These are phyloP conservation scores for Magnusiomyces sp. DNA, from an alignment of 1,139 yeast species.

Conservation along the genomic window DNA sequence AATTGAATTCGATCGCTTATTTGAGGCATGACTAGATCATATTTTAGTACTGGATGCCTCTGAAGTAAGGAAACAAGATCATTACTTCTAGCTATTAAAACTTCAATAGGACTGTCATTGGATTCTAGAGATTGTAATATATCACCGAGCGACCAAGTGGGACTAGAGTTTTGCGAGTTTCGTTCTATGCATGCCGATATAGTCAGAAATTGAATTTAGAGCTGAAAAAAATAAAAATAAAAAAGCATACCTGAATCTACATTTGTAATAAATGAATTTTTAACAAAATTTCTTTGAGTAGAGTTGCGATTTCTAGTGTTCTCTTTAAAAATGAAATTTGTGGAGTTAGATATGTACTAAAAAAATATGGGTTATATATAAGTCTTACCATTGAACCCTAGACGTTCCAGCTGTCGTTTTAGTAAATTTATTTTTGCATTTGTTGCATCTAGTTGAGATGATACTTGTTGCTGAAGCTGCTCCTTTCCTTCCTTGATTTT, in stretches of 20 bases:
- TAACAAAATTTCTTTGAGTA: too few relatives aligned
- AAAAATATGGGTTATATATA: not conserved
- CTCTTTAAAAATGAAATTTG: too few relatives aligned
- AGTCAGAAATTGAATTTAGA: not conserved
- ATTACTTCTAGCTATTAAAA: slow-evolving; percentile 52
- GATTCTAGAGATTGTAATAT: slow-evolving; percentile 42
- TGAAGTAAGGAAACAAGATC: slow-evolving; percentile 51
- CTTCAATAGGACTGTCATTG: slow-evolving; percentile 39
- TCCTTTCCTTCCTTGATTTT: slow-evolving; percentile 19
- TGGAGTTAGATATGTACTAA: too few relatives aligned
- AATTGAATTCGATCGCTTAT: slow-evolving; percentile 53
- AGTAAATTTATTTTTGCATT: slow-evolving; percentile 31
- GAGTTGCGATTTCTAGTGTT: too few relatives aligned
- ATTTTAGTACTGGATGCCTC: slow-evolving; percentile 51
- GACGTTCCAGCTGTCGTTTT: slow-evolving; percentile 26
- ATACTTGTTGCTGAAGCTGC: slow-evolving; percentile 28
- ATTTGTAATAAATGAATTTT: too few relatives aligned
- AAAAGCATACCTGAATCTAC: slow-evolving; percentile 5
- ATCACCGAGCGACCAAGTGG: slow-evolving; percentile 45
- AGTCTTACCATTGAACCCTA: slow-evolving; percentile 19
- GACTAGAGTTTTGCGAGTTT: slow-evolving; percentile 21
- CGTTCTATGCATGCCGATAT: slow-evolving; percentile 1
- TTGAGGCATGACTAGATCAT: slow-evolving; percentile 56
- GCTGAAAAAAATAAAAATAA: not conserved
- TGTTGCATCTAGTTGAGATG: slow-evolving; percentile 34